Percentiles rank a stretch among this genome's conserved stretches.
Conservation (phyloP, 495 filamentous ascomycete genomes). For the Hypoxylon fragiforme region DNA sequence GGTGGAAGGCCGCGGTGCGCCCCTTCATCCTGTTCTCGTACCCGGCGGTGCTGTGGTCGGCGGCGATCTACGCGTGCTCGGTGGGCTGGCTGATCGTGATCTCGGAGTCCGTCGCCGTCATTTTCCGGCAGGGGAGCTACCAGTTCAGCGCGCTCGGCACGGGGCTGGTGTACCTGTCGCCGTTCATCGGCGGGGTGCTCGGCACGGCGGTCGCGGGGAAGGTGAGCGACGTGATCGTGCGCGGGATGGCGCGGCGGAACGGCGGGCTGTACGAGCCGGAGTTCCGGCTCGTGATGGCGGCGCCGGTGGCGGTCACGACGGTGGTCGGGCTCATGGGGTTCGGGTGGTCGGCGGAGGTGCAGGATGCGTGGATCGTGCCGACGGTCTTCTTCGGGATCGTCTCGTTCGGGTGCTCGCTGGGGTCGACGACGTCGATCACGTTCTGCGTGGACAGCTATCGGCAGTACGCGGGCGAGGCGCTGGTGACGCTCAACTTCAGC, state of each 20-base stretch:
- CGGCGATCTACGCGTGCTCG: slow-evolving; percentile 82
- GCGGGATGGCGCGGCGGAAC: slow-evolving; percentile 78
- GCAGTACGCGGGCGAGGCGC: slow-evolving; percentile 90
- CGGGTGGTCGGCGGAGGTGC: slow-evolving; percentile 79
- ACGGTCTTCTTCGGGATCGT: slow-evolving; percentile 91
- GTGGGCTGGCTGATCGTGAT: slow-evolving; percentile 97
- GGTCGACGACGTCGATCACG: slow-evolving; percentile 91
- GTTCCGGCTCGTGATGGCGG: slow-evolving; percentile 89
- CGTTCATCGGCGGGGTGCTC: slow-evolving; percentile 85
- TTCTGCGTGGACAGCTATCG: slow-evolving; percentile 94
- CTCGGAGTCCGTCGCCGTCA: slow-evolving; percentile 79
- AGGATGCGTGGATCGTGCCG: slow-evolving; percentile 86
- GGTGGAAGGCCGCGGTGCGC: slow-evolving; percentile 72
- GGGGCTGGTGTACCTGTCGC: slow-evolving; percentile 86
- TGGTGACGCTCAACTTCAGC: slow-evolving; percentile 92
- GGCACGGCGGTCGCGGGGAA: slow-evolving; percentile 90
- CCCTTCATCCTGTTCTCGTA: slow-evolving; percentile 88
- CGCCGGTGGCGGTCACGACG: slow-evolving; percentile 78
- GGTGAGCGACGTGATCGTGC: slow-evolving; percentile 82
- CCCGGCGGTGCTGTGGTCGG: slow-evolving; percentile 88
- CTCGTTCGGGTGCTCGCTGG: slow-evolving; percentile 90
- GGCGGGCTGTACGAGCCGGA: slow-evolving; percentile 95
- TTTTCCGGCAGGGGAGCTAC: slow-evolving; percentile 73
- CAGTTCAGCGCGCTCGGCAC: slow-evolving; percentile 78
- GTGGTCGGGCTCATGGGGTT: slow-evolving; percentile 89